Evolutionary conservation across 176 grass and related monocot genomes (phyloP), one percentile per base, ranked within the genome.

Genomic region (Chloris gayana): DNA sequence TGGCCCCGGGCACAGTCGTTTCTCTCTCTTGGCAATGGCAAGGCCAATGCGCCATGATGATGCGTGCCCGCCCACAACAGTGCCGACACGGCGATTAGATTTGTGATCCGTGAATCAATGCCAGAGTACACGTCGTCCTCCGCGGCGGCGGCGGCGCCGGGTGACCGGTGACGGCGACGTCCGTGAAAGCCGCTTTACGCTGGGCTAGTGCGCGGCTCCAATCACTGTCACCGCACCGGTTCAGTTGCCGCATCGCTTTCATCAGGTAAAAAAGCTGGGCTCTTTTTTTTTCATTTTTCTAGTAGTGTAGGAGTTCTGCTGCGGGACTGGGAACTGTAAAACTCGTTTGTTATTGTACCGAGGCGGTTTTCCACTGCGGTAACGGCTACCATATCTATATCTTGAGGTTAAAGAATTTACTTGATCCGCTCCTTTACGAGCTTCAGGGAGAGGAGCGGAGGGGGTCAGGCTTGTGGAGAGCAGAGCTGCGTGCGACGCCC

Each of bases 11-110:
- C 51, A 21, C 67, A 44, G 41, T 2, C 18, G 0, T 8, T 6
- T 54, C 51, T 54, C 19, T 22, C 5, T 54, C 6, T 4, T 37
- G 4, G 5, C 37, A 4, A 6, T 39, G 8, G 37, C 37, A 3
- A 39, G 37, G 18, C 5, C 19, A 5, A 29, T 44, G 5, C 34
- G 15, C 54, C 53, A 69, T 27, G 82, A 80, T 50, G 76, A 41
- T 10, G 82, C 19, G 6, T 64, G 62, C 64, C 15, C 77, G 66
- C 18, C 78, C 83, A 73, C 77, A 77, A 77, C 77, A 51, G 73
- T 89, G 78, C 72, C 83, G 78, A 72, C 78, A 89, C 67, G 76
- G 33, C 63, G 42, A 59, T 17, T 38, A 51, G 75, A 68, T 32
- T 25, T 10, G 47, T 3, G 60, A 67, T 74, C 69, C 69, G 68